A percentile compares a stretch with the other conserved stretches of the same genome.
Conservation (phyloP, 1,284 basidiomycete species). For the Neolentinus lepideus region DNA sequence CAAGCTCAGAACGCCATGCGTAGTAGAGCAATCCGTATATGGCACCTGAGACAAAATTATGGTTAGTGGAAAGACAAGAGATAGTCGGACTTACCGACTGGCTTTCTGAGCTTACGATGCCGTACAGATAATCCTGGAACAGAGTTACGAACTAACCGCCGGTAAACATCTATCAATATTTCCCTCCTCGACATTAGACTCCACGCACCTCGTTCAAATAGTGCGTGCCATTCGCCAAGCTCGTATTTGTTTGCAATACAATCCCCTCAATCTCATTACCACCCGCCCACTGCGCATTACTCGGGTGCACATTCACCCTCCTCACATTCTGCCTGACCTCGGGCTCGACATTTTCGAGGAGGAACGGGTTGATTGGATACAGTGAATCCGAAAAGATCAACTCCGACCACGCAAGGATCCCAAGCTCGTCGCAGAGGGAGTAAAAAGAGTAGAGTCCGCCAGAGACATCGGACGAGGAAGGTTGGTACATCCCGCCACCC, state of each 20-base stretch:
- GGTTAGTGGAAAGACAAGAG: neutral
- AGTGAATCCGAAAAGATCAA: constrained; percentile 55
- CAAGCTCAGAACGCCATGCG: constrained; percentile 46
- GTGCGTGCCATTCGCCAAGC: constrained; percentile 28
- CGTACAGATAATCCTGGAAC: constrained; percentile 47
- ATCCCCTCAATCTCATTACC: constrained; percentile 59
- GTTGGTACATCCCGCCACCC: constrained; percentile 51
- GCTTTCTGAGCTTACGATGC: constrained; percentile 41
- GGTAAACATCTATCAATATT: neutral
- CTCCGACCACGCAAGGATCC: constrained; percentile 61
- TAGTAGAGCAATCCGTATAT: constrained; percentile 60
- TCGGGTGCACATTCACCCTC: constrained; percentile 48
- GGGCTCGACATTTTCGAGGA: constrained; percentile 43
- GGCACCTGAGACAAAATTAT: constrained; percentile 31
- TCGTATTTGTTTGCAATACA: constrained; percentile 30
- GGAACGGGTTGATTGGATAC: constrained; percentile 48
- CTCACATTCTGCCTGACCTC: constrained; percentile 56
- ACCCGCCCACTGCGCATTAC: constrained; percentile 54
- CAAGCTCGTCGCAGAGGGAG: constrained; percentile 53
- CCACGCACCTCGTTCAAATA: constrained; percentile 40
- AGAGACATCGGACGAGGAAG: constrained; percentile 29
- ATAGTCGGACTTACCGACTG: constrained; percentile 30
- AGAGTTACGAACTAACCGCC: constrained; percentile 37
- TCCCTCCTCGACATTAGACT: neutral
- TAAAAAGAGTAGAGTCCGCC: constrained; percentile 53